Conservation (phyloP, 345 rosid species). For the Arabis hirsuta region DNA sequence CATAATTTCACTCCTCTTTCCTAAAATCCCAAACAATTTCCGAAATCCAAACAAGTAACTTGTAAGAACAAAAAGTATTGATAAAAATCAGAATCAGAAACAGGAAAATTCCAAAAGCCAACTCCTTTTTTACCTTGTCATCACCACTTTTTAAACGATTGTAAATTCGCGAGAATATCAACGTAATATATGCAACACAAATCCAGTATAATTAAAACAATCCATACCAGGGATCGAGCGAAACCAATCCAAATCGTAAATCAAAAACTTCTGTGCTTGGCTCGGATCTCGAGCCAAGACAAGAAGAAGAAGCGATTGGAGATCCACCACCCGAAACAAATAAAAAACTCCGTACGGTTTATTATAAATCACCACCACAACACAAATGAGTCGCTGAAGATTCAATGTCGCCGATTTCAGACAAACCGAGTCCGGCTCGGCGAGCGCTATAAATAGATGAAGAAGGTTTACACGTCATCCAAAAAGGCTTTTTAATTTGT, state of each 20-base stretch:
- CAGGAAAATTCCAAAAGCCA: too few relatives aligned
- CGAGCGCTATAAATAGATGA: not conserved
- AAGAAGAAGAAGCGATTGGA: constrained; percentile 46
- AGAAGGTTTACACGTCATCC: constrained; percentile 3
- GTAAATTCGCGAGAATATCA: too few relatives aligned
- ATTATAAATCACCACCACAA: not conserved
- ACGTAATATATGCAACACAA: not conserved
- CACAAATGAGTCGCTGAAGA: not conserved
- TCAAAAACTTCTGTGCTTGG: constrained; percentile 63
- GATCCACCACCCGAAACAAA: constrained; percentile 4
- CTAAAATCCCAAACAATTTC: too few relatives aligned
- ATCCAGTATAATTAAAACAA: not conserved
- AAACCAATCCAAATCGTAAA: constrained; percentile 37
- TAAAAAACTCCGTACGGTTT: not conserved
- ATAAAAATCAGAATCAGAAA: too few relatives aligned
- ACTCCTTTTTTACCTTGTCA: too few relatives aligned
- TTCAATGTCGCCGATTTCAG: not conserved
- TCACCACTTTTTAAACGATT: too few relatives aligned
- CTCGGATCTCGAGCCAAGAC: constrained; percentile 95
- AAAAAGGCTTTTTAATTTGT: not conserved
- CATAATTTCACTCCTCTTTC: too few relatives aligned
- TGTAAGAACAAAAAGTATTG: too few relatives aligned
- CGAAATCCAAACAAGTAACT: too few relatives aligned
- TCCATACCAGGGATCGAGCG: not conserved
- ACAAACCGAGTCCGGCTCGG: not conserved